These are phyloP conservation scores for Pleurotus giganteus DNA, from an alignment of 768 basidiomycete species.

Conservation along the genomic window DNA sequence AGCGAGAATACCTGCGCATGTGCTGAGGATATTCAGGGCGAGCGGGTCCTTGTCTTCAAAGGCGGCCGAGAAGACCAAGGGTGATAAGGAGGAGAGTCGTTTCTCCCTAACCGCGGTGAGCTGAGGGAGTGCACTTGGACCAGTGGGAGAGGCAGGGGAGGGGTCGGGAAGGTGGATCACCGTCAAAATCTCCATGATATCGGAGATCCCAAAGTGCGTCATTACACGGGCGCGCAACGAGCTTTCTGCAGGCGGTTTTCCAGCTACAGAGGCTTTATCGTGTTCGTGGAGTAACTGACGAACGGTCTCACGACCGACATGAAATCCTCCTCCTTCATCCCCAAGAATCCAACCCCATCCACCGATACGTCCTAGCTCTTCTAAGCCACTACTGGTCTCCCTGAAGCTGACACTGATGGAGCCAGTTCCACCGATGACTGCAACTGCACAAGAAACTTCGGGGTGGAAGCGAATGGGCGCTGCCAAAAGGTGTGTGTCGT, in stretches of 20 bases:
- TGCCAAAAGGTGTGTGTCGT: slow-evolving; percentile 85
- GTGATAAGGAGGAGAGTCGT: slow-evolving; percentile 70
- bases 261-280: slow-evolving; percentile 46
- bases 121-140: slow-evolving; percentile 24
- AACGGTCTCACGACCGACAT: slow-evolving; percentile 74
- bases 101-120: slow-evolving; percentile 55
- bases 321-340: slow-evolving; percentile 81
- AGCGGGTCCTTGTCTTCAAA: slow-evolving; percentile 67
- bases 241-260: slow-evolving; percentile 26
- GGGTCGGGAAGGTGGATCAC: slow-evolving; percentile 66
- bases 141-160: slow-evolving; percentile 17
- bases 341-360: slow-evolving; percentile 87
- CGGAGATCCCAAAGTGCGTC: slow-evolving; percentile 50
- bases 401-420: slow-evolving; percentile 70
- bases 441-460: slow-evolving; percentile 62
- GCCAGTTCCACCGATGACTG: slow-evolving; percentile 81
- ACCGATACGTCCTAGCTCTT: slow-evolving; percentile 68
- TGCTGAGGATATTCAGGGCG: slow-evolving; percentile 56
- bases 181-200: slow-evolving; percentile 63
- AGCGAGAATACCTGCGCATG: slow-evolving; percentile 53
- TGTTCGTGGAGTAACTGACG: slow-evolving; percentile 61
- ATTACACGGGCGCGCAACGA: slow-evolving; percentile 48
- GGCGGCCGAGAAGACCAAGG: slow-evolving; percentile 75
- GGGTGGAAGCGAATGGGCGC: slow-evolving; percentile 65
- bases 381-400: slow-evolving; percentile 34